Base-by-base conservation (phyloP, 495 filamentous ascomycete species). In the Cercophora scortea region DNA sequence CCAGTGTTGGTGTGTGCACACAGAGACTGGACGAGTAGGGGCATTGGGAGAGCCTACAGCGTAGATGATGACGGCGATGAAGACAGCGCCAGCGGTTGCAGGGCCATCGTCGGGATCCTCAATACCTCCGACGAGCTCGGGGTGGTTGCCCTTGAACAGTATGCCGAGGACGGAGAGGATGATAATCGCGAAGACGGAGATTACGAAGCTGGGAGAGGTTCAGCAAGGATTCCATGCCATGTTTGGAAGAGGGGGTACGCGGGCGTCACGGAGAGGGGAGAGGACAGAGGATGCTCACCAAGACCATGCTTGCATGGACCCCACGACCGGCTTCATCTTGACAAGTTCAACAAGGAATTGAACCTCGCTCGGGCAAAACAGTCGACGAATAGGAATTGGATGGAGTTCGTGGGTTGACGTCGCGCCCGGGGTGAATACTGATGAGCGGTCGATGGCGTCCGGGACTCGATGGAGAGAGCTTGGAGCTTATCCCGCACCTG, bases 321-420 rank as follows among this genome's bases (percentile, higher is more conserved):
- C 86, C 45, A 96, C 87, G 63, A 96, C 73, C 50, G 90, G 90
- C 83, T 95, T 95, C 89, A 95, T 95, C 59, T 59, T 86, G 78
- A 69, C 55, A 57, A 38, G 17, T 32, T 39, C 16, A 42, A 49
- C 0, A 38, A 42, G 36, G 2, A 25, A 25, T 25, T 25, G 25
- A 25, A 25, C 25, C 5, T 25, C 25, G 25, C 25, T 25, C 25
- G 25, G 2, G 25, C 25, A 25, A 25, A 25, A 25, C 25, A 25
- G 25, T 25, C 25, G 25, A 25, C 25, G 5, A 25, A 25, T 25
- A 5, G 16, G n/a, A 38, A 17, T 46, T 15, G 36, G n/a, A 42
- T 15, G 12, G 13, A 42, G 8, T 42, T 42, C 16, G 13, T 42
- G 41, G 15, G 41, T 18, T 15, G n/a, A 40, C 10, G 38, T 15